These are phyloP conservation scores for Diaporthe eres DNA, from an alignment of 2,329 filamentous ascomycete species.

Conservation along the genomic window DNA sequence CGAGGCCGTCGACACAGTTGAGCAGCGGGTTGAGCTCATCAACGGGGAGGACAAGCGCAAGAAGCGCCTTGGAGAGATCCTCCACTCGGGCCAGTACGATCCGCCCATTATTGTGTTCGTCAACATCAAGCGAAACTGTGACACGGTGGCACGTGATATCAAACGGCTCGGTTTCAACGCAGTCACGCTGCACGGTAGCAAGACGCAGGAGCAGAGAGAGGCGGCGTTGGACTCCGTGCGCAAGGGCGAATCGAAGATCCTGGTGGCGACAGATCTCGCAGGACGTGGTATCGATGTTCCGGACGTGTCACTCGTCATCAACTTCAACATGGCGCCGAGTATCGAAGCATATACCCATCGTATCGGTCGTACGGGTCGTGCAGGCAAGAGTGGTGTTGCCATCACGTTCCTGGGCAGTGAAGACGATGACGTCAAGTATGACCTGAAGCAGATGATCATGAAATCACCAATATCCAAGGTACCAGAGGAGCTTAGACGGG, in stretches of 20 bases:
- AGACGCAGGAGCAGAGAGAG: conserved; percentile 98
- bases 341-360: conserved; percentile 98
- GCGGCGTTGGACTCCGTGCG: conserved; percentile 89
- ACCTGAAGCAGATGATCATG: conserved; percentile 93
- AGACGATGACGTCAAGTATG: conserved; percentile 91
- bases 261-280: conserved; percentile 95
- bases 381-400: conserved; percentile 94
- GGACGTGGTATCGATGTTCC: conserved; percentile 98
- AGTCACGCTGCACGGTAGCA: conserved; percentile 93
- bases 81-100: conserved; percentile 82
- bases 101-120: conserved; percentile 99
- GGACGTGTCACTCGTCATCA: conserved; percentile 93
- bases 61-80: conserved; percentile 93
- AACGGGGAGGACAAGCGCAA: conserved; percentile 95
- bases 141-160: conserved; percentile 93
- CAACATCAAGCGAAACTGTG: conserved; percentile 99
- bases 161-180: conserved; percentile 92
- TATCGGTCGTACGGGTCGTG: conserved; percentile 96
- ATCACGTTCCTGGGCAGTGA: conserved; percentile 96
- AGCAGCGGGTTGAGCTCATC: conserved; percentile 95
- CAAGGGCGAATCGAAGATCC: conserved; percentile 83
- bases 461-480: conserved; percentile 92
- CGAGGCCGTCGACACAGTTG: conserved; percentile 97
- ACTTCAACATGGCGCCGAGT: conserved; percentile 97
- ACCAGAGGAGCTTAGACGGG: conserved; percentile 89